A percentile compares a stretch with the other conserved stretches of the same genome.
Conservation (phyloP, 176 grass and related monocot species). For the Lolium rigidum region DNA sequence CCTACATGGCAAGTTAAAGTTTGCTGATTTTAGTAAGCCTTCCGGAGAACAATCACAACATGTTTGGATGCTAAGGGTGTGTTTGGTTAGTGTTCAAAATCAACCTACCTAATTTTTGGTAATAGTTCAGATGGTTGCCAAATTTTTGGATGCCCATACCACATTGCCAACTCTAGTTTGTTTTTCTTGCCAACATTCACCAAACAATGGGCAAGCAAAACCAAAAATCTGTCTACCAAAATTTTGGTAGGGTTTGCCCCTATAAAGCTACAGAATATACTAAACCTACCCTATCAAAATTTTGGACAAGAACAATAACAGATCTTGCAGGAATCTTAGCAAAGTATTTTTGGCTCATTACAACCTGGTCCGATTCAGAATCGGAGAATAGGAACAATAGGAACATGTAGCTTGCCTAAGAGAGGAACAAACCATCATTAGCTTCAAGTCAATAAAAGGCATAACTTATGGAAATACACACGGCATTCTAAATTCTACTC, state of each 20-base stretch:
- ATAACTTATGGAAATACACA: not conserved
- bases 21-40: not conserved
- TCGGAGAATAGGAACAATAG: conserved; percentile 2
- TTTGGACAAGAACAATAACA: not conserved
- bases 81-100: not conserved
- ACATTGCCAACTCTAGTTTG: not conserved
- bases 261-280: too few relatives aligned
- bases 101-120: not conserved
- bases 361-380: not conserved
- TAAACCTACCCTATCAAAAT: too few relatives aligned
- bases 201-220: not conserved
- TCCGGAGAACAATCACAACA: conserved; percentile 27
- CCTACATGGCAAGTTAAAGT: not conserved
- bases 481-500: too few relatives aligned
- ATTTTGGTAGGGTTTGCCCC: not conserved
- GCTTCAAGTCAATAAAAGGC: not conserved
- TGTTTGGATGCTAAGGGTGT: not conserved
- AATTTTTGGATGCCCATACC: not conserved
- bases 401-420: not conserved
- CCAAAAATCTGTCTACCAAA: not conserved
- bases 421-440: not conserved
- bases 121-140: not conserved
- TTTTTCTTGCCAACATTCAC: conserved; percentile 15
- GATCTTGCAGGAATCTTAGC: not conserved
- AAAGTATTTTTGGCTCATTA: not conserved